Percentiles rank a stretch among this genome's conserved stretches.
Conservation (phyloP, 306 rosid species). For the Hippophae rhamnoides region DNA sequence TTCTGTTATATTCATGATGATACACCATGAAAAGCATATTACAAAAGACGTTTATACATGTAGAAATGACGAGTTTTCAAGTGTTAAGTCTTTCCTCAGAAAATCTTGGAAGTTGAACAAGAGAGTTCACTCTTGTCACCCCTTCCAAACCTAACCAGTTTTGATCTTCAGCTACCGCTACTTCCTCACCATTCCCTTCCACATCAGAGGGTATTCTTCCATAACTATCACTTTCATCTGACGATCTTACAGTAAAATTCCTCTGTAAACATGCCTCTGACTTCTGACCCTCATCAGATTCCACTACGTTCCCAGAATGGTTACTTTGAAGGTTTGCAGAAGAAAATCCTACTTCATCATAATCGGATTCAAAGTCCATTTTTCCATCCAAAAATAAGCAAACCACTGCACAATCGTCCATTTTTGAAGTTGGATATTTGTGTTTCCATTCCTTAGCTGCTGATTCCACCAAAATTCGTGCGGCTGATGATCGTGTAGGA, state of each 20-base stretch:
- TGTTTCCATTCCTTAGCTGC: conserved; percentile 87
- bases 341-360: conserved; percentile 72
- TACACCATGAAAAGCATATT: conserved; percentile 19
- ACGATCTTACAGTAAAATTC: conserved; percentile 71
- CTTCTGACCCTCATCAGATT: conserved; percentile 77
- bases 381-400: conserved; percentile 81
- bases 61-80: conserved; percentile 20
- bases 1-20: conserved; percentile 21
- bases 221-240: conserved; percentile 53
- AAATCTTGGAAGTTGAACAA: conserved; percentile 95
- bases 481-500: conserved; percentile 63
- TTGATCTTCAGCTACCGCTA: conserved; percentile 60
- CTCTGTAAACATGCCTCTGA: conserved; percentile 73
- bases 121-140: conserved; percentile 91
- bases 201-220: conserved; percentile 31
- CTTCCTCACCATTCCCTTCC: conserved; percentile 33
- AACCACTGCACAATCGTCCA: conserved; percentile 97
- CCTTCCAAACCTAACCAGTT: conserved; percentile 97
- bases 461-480: conserved; percentile 67
- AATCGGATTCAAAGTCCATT: conserved; percentile 93
- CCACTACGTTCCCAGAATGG: conserved; percentile 71
- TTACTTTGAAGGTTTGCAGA: conserved; percentile 86
- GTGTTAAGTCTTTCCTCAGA: conserved; percentile 61
- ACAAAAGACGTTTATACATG: conserved; percentile 24
- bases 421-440: conserved; percentile 85